Conservation (phyloP, 2,329 filamentous ascomycete species). For the Fusarium sp. region DNA sequence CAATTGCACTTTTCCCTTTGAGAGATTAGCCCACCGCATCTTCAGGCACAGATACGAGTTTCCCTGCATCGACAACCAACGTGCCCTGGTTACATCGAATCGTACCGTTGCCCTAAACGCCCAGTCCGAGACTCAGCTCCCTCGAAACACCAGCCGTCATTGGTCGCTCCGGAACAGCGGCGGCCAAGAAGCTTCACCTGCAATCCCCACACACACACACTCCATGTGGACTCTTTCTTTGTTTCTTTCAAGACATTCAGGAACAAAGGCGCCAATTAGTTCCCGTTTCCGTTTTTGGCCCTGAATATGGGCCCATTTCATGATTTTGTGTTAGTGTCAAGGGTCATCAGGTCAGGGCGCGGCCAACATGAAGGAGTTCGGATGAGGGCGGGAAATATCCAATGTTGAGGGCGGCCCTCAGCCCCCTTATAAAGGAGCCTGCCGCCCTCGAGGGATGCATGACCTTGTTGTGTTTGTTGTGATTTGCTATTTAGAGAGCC, state of each 20-base stretch:
- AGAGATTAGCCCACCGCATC: background rate
- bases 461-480: constrained; percentile 1
- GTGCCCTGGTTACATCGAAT: constrained; percentile 25
- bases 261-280: background rate
- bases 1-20: background rate
- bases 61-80: constrained; percentile 1
- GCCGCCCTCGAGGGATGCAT: constrained; percentile 6
- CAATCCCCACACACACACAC: constrained; percentile 9
- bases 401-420: constrained; percentile 28
- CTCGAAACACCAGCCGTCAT: constrained; percentile 20
- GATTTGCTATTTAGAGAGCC: constrained; percentile 31
- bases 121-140: background rate
- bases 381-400: constrained; percentile 25
- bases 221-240: background rate
- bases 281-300: constrained; percentile 20
- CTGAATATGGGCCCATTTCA: constrained; percentile 18
- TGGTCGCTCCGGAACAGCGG: constrained; percentile 12
- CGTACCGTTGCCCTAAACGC: background rate
- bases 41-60: constrained; percentile 1
- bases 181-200: constrained; percentile 23
- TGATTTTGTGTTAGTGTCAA: constrained; percentile 19
- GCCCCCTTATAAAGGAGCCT: constrained; percentile 36
- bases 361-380: constrained; percentile 3
- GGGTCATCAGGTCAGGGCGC: background rate
- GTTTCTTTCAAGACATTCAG: constrained; percentile 1